Evolutionary conservation across 257 asterid genomes (phyloP), one percentile per base, ranked within the genome.

Genomic region (Rubia yunnanensis): DNA sequence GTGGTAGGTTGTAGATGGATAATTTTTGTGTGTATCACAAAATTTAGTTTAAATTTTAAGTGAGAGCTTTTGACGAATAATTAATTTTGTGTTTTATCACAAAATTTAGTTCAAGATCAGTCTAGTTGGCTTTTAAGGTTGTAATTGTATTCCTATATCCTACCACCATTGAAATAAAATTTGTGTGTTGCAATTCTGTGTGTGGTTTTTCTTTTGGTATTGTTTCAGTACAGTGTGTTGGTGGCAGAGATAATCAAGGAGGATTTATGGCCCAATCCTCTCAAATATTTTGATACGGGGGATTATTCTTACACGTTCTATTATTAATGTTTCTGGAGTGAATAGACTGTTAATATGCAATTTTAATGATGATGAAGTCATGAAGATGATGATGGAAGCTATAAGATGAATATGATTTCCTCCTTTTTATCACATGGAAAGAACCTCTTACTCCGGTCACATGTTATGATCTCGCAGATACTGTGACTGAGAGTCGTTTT

Each of bases 181-280:
- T n/a, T n/a, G n/a, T n/a, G n/a, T n/a, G n/a, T n/a, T n/a, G n/a
- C n/a, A n/a, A n/a, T n/a, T n/a, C n/a, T n/a, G n/a, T n/a, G n/a
- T n/a, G n/a, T n/a, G n/a, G n/a, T n/a, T n/a, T n/a, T n/a, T n/a
- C n/a, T n/a, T n/a, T n/a, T n/a, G n/a, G n/a, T n/a, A n/a, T n/a
- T n/a, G n/a, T n/a, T n/a, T n/a, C n/a, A n/a, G n/a, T n/a, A n/a
- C n/a, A n/a, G n/a, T n/a, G 72, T 76, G 80, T 80, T 82, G 91
- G 83, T 82, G 64, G 91, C 83, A 0, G 85, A 78, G 59, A 70
- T 82, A 27, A 80, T 82, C 28, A 78, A 75, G 86, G 83, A 83
- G 46, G 92, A 85, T 23, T 56, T 85, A 41, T 85, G 92, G 88
- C 81, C 84, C 28, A 79, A 80, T 75, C 86, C 88, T 27, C 70